phyloP scores from a whole-genome alignment of 2,329 filamentous ascomycete genomes.

The Beauveria medogensis region DNA sequence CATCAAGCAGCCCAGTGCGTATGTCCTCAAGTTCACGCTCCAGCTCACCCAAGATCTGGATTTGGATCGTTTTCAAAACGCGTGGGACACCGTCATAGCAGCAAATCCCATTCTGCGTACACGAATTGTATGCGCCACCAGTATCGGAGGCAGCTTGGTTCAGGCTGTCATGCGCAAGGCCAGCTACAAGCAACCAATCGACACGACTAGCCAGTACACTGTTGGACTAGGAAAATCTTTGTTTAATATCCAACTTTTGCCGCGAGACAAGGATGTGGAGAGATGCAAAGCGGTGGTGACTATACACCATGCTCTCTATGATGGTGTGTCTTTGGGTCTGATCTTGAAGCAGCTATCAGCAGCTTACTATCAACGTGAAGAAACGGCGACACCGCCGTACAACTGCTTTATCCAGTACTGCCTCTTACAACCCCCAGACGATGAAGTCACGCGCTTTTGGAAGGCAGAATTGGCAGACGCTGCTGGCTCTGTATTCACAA shows the following conservation, averaged over 20 bases:
- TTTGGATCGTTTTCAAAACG: constrained; percentile 18
- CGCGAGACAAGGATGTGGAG: constrained; percentile 12
- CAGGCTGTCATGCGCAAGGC: not conserved
- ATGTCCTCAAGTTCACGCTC: constrained; percentile 24
- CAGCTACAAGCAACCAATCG: not conserved
- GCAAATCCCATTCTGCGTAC: constrained; percentile 26
- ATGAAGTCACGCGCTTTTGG: constrained; percentile 20
- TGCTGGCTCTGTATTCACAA: constrained; percentile 31
- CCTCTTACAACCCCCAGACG: constrained; percentile 13
- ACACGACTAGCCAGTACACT: not conserved
- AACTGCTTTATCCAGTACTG: constrained; percentile 11
- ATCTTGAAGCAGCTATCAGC: constrained; percentile 21
- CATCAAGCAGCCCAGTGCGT: constrained; percentile 19
- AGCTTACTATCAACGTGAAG: constrained; percentile 12
- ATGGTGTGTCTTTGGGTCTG: constrained; percentile 25
- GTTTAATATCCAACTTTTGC: not conserved
- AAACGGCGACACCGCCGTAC: not conserved
- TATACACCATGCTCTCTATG: constrained; percentile 31
- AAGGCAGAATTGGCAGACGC: constrained; percentile 9
- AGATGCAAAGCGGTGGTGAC: constrained; percentile 16
- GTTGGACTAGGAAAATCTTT: not conserved
- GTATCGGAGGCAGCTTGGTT: not conserved
- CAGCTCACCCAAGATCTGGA: constrained; percentile 16
- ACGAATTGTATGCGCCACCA: constrained; percentile 20
- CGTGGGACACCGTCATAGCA: constrained; percentile 22